These are phyloP conservation scores for Aureobasidium sp. DNA, from an alignment of 2,329 filamentous ascomycete species.

Conservation along the genomic window DNA sequence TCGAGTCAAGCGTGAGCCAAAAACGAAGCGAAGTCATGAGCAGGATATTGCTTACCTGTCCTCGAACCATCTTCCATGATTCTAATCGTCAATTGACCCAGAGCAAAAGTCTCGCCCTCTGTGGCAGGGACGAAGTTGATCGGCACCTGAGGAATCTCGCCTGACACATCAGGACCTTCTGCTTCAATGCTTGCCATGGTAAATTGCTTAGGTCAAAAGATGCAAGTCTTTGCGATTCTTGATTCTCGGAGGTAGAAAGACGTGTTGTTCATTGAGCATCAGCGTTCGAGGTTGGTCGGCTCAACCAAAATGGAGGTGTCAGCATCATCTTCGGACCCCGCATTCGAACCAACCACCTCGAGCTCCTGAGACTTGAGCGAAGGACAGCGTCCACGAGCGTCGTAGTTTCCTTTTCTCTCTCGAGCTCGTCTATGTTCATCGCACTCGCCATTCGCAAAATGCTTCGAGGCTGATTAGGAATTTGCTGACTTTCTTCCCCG, in stretches of 20 bases:
- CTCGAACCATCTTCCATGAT: constrained; percentile 45
- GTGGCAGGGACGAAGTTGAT: constrained; percentile 42
- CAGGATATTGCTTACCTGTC: constrained; percentile 30
- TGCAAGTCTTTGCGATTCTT: not conserved
- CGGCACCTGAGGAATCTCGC: constrained; percentile 27
- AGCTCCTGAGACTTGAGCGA: too few species aligned
- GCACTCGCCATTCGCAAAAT: too few species aligned
- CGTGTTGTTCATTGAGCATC: not conserved
- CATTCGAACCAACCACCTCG: not conserved
- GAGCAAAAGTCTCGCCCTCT: constrained; percentile 40
- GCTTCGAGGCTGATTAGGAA: too few species aligned
- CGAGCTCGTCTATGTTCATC: too few species aligned
- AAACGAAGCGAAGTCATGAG: not conserved
- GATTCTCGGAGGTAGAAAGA: not conserved
- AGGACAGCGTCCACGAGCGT: not conserved
- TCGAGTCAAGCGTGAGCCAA: not conserved
- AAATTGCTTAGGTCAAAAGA: too few species aligned
- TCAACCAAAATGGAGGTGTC: not conserved
- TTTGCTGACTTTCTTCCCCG: too few species aligned
- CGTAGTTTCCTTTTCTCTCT: not conserved
- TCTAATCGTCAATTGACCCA: constrained; percentile 42
- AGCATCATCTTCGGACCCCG: not conserved
- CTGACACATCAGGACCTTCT: constrained; percentile 4
- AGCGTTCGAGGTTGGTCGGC: not conserved
- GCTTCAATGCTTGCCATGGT: constrained; percentile 3